A percentile compares a stretch with the other conserved stretches of the same genome.
These are phyloP conservation scores for Anacardium occidentale DNA, from an alignment of 345 rosid species.

Conservation along the genomic window DNA sequence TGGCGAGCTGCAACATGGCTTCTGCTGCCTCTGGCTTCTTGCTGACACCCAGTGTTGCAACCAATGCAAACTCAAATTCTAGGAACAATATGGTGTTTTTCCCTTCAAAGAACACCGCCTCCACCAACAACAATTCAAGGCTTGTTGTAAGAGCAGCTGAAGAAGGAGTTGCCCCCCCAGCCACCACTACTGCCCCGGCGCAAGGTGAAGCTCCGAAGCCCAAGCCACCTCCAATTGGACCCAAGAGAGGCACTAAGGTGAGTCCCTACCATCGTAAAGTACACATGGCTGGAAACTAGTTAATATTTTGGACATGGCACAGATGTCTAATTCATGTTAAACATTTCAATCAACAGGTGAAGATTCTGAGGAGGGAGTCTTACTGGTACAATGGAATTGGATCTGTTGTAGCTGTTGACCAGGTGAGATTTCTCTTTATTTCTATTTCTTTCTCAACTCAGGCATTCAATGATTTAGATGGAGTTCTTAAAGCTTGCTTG, in stretches of 20 bases:
- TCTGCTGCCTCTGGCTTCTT: conserved; percentile 71
- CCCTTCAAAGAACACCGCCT: conserved; percentile 34
- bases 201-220: conserved; percentile 49
- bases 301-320: no score
- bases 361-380: conserved; percentile 84
- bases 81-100: conserved; percentile 43
- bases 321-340: no score
- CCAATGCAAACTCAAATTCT: conserved; percentile 33
- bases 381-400: conserved; percentile 87
- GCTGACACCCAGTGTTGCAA: conserved; percentile 39
- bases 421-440: conserved; percentile 56
- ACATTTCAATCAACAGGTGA: conserved; percentile 47
- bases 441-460: neutral
- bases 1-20: conserved; percentile 67
- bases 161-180: conserved; percentile 47
- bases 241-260: conserved; percentile 94
- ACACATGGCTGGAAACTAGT: neutral
- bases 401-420: conserved; percentile 85
- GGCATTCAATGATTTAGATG: neutral
- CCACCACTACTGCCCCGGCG: conserved; percentile 39
- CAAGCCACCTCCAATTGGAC: conserved; percentile 77
- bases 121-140: conserved; percentile 36
- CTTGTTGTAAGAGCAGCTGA: conserved; percentile 61
- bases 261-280: neutral
- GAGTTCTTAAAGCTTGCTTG: neutral